Evolutionary conservation across 2,329 filamentous ascomycete genomes (phyloP).

Genomic region (Aspergillus fumigatiaffinis): DNA sequence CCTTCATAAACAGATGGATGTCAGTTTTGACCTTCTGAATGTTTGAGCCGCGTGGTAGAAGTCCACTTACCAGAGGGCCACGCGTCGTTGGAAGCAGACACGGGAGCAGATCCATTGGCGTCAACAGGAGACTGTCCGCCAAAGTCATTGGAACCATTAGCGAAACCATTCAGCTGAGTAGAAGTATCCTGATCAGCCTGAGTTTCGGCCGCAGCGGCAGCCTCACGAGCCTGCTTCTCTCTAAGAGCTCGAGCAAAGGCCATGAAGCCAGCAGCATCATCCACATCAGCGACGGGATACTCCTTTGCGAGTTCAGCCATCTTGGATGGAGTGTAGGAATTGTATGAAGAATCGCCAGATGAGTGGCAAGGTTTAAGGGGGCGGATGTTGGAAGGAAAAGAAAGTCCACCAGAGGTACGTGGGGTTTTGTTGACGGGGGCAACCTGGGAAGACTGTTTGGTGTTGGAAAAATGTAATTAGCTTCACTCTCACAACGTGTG

Average conservation of each 20-base stretch:
- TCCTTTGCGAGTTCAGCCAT: not conserved
- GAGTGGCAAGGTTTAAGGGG: not conserved
- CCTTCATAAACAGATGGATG: not conserved
- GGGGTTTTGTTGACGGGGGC: not conserved
- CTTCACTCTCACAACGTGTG: not conserved
- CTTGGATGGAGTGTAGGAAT: not conserved
- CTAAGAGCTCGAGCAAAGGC: conserved; percentile 20
- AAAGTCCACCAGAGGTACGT: not conserved
- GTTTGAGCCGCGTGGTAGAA: not conserved
- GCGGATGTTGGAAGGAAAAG: not conserved
- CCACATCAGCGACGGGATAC: conserved; percentile 14
- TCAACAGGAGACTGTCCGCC: not conserved
- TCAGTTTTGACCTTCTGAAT: not conserved
- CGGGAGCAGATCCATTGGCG: not conserved
- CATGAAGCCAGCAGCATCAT: conserved; percentile 27
- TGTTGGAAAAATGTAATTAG: not conserved
- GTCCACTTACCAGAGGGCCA: conserved; percentile 1
- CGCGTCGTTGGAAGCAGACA: not conserved
- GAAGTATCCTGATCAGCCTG: conserved; percentile 1
- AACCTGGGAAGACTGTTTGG: not conserved
- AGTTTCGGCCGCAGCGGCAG: not conserved
- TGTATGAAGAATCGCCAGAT: not conserved
- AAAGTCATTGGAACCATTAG: conserved; percentile 1
- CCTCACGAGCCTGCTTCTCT: not conserved
- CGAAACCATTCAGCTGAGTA: conserved; percentile 1